A percentile compares a stretch with the other conserved stretches of the same genome.
These are phyloP conservation scores for Cryptococcus jaspeensis DNA, from an alignment of 1,284 basidiomycete species.

Conservation along the genomic window DNA sequence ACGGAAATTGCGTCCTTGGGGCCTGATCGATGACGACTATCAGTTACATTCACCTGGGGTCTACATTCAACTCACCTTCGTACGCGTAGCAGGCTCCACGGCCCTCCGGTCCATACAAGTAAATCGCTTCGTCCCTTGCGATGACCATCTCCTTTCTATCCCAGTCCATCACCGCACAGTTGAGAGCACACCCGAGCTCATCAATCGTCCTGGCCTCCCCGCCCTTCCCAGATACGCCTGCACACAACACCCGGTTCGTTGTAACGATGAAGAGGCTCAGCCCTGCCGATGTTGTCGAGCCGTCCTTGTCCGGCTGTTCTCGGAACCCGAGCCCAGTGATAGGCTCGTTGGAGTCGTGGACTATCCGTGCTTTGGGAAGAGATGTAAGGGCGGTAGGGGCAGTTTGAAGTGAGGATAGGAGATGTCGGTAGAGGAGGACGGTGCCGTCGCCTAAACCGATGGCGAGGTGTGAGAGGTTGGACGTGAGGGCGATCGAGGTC, in stretches of 20 bases:
- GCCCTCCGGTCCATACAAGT: conserved; percentile 78
- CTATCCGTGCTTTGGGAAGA: conserved; percentile 73
- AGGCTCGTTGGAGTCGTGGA: conserved; percentile 77
- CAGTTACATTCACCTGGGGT: background rate
- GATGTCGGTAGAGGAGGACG: conserved; percentile 83
- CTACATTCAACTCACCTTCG: conserved; percentile 61
- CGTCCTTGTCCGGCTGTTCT: conserved; percentile 53
- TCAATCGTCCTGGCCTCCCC: conserved; percentile 70
- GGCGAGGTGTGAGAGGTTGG: conserved; percentile 79
- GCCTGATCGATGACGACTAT: conserved; percentile 22
- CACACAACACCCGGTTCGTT: conserved; percentile 71
- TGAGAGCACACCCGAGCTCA: conserved; percentile 78
- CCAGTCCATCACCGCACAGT: conserved; percentile 80
- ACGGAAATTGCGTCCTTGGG: conserved; percentile 59
- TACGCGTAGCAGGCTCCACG: conserved; percentile 84
- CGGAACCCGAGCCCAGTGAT: conserved; percentile 89
- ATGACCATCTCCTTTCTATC: conserved; percentile 71
- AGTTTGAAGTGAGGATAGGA: conserved; percentile 80
- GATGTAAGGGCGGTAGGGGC: conserved; percentile 59
- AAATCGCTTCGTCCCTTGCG: conserved; percentile 89
- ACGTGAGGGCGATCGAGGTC: conserved; percentile 74
- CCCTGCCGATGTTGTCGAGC: conserved; percentile 14
- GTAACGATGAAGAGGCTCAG: conserved; percentile 82
- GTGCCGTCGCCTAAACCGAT: conserved; percentile 93
- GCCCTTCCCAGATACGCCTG: conserved; percentile 66